Evolutionary conservation across 495 filamentous ascomycete genomes (phyloP).

Genomic region (Astrothelium subdiscretum): DNA sequence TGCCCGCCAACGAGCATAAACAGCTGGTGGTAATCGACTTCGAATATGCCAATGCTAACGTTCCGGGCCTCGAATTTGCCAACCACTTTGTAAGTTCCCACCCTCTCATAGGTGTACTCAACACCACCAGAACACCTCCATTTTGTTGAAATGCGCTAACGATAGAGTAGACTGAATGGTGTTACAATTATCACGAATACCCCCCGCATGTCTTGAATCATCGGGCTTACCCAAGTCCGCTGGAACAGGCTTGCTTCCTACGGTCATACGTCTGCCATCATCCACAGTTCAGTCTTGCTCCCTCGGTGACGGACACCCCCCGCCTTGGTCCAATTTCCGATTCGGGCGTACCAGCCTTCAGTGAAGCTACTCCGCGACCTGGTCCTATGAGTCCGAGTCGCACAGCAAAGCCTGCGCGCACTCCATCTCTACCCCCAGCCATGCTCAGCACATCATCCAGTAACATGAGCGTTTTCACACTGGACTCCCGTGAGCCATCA

Average conservation of each 20-base stretch:
- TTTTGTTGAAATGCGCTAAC: not conserved
- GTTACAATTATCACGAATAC: slow-evolving; percentile 85
- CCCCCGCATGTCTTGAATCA: slow-evolving; percentile 55
- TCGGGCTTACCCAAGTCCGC: slow-evolving; percentile 59
- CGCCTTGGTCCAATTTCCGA: slow-evolving; percentile 4
- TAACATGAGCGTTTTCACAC: slow-evolving; percentile 40
- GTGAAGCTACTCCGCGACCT: slow-evolving; percentile 27
- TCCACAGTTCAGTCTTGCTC: slow-evolving; percentile 40
- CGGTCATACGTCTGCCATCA: slow-evolving; percentile 75
- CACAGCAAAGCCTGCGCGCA: not conserved
- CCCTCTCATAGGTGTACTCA: not conserved
- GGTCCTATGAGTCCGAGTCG: slow-evolving; percentile 15
- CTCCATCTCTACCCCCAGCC: not conserved
- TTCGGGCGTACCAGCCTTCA: slow-evolving; percentile 28
- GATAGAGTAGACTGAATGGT: slow-evolving; percentile 64
- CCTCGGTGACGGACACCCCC: slow-evolving; percentile 44
- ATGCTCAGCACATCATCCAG: not conserved
- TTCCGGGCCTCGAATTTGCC: slow-evolving; percentile 80
- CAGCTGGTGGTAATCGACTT: slow-evolving; percentile 97
- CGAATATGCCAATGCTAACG: slow-evolving; percentile 89
- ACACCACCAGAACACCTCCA: not conserved
- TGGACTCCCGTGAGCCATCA: slow-evolving; percentile 54
- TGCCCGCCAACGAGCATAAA: slow-evolving; percentile 84
- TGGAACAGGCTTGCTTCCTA: slow-evolving; percentile 77
- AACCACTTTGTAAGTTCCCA: slow-evolving; percentile 72